phyloP scores from a whole-genome alignment of 108 stramenopile species.

The Nitzschia sp. region DNA sequence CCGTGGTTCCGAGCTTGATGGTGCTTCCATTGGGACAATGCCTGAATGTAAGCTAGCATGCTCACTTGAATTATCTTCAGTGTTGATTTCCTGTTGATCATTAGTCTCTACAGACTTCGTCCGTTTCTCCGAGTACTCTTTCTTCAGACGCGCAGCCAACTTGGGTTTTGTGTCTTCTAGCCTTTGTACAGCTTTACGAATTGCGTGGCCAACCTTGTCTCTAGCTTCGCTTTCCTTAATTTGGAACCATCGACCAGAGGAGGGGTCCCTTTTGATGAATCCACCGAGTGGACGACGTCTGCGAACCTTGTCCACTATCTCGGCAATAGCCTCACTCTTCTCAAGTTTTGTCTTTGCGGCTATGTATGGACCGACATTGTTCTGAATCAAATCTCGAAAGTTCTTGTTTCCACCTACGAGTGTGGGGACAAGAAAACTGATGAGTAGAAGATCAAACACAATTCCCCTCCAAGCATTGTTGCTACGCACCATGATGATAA shows the following conservation, averaged over 20 bases:
- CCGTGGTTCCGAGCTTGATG: too few species aligned
- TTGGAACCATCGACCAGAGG: constrained; percentile 12
- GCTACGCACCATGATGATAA: constrained; percentile 20
- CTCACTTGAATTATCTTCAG: too few species aligned
- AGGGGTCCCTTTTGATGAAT: constrained; percentile 14
- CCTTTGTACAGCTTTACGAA: constrained; percentile 21
- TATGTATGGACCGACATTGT: constrained; percentile 17
- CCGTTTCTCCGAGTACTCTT: background rate
- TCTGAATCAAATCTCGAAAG: constrained; percentile 21
- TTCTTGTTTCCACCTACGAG: constrained; percentile 9
- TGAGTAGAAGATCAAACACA: background rate
- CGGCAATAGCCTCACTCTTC: constrained; percentile 12
- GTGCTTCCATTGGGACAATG: too few species aligned
- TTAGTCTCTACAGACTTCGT: too few species aligned
- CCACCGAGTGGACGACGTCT: constrained; percentile 8
- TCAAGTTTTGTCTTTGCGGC: constrained; percentile 11
- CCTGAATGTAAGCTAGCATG: too few species aligned
- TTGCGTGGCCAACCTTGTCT: constrained; percentile 29
- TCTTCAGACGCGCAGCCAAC: constrained; percentile 9
- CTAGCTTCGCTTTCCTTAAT: constrained; percentile 22
- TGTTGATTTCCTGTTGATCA: too few species aligned
- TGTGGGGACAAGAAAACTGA: background rate
- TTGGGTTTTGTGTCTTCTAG: constrained; percentile 22
- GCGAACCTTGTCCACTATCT: constrained; percentile 5
- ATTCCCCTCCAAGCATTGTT: background rate